Evolutionary conservation across 345 rosid species (phyloP), one percentile per base, ranked within the genome.

Genomic region (Lepidium sativum): DNA sequence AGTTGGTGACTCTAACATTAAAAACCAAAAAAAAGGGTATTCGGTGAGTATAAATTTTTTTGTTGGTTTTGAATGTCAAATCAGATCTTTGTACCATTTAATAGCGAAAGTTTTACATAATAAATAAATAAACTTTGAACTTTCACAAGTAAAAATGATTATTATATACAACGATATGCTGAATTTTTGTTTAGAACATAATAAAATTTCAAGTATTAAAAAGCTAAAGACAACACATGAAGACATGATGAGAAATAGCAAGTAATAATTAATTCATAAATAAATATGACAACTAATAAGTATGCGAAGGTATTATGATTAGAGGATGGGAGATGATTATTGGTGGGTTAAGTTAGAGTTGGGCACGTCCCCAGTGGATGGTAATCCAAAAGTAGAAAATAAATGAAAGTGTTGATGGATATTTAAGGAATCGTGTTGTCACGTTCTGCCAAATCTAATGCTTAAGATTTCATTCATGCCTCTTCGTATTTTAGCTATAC

Each of bases 361-460:
- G 17, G 75, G 65, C 70, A 63, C 75, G 75, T 71, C 43, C 59
- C 25, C 69, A 7, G 37, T 70, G 50, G 56, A 27, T 27, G 16
- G 64, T 49, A 57, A 47, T 38, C 31, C 35, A 59, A 6, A 18
- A 48, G 8, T n/a, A 21, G 2, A 40, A 17, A 0, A 14, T 17
- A 5, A 1, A 27, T 6, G 4, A 9, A 11, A 16, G 8, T 17
- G 15, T 23, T 23, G 25, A 45, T 40, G 8, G 41, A 13, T 17
- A 29, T 9, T 2, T 27, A 47, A 23, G 14, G 51, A 47, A 54
- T 64, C 53, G 75, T 71, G 70, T 65, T 4, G 59, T 3, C 25
- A 23, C 25, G 25, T 23, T 23, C 4, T 23, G 43, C 67, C 42
- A 59, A 54, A 50, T 41, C 54, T 47, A 54, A 58, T 68, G 35